Percentiles rank a stretch among this genome's conserved stretches.
Conservation (phyloP, 345 rosid species). For the Raphanus raphanistrum region DNA sequence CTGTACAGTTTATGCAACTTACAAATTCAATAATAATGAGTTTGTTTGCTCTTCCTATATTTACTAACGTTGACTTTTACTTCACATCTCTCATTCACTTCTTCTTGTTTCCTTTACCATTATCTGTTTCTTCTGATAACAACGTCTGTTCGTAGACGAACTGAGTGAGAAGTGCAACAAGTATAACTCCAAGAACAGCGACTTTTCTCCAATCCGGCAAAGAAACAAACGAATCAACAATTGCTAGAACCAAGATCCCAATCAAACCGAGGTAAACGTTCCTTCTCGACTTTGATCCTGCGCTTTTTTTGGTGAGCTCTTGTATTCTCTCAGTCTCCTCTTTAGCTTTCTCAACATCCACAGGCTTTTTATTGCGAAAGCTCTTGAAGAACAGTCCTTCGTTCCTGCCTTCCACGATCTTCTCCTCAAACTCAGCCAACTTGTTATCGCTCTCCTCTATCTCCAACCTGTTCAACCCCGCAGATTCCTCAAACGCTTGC, state of each 20-base stretch:
- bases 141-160: conserved; percentile 66
- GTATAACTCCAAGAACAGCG: conserved; percentile 80
- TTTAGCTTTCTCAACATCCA: conserved; percentile 56
- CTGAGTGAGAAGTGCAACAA: conserved; percentile 66
- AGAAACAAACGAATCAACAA: conserved; percentile 65
- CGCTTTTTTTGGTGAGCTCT: conserved; percentile 50
- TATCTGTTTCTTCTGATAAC: conserved; percentile 52
- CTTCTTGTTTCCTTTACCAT: conserved; percentile 44
- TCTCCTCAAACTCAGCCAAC: conserved; percentile 68
- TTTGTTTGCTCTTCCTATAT: not conserved
- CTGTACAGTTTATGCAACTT: conserved; percentile 22
- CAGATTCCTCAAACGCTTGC: conserved; percentile 88
- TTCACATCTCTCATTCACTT: conserved; percentile 13
- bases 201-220: conserved; percentile 80
- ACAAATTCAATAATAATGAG: conserved; percentile 10
- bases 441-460: conserved; percentile 67
- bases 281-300: conserved; percentile 61
- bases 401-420: conserved; percentile 66
- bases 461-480: conserved; percentile 58
- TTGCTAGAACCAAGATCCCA: conserved; percentile 46
- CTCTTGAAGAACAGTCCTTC: conserved; percentile 89
- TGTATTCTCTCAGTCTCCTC: conserved; percentile 58
- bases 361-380: conserved; percentile 52
- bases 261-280: conserved; percentile 70
- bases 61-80: not conserved